Evolutionary conservation across 176 grass and related monocot genomes (phyloP).

Genomic region (Carex cristatella): DNA sequence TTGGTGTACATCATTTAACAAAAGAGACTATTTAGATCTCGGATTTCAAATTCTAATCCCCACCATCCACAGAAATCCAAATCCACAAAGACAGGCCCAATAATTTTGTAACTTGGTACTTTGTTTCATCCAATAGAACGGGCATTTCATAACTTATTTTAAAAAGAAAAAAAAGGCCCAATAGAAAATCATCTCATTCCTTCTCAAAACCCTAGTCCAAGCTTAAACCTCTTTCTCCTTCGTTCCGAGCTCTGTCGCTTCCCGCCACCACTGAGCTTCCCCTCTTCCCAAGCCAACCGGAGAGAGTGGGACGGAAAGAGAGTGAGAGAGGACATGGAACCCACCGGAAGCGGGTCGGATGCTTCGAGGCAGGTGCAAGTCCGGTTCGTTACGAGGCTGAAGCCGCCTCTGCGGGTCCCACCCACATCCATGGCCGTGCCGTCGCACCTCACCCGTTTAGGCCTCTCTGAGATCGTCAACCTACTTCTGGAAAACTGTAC

Average conservation of each 20-base stretch:
- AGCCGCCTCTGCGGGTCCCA: constrained; percentile 37
- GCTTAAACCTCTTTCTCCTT: constrained; percentile 30
- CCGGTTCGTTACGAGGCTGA: constrained; percentile 78
- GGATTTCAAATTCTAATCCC: no score
- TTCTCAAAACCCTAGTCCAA: constrained; percentile 41
- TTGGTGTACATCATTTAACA: no score
- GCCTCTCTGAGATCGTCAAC: constrained; percentile 92
- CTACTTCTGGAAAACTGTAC: constrained; percentile 49
- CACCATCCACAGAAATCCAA: no score
- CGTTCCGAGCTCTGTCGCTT: neutral
- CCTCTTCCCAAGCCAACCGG: neutral
- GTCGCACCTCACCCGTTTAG: constrained; percentile 64
- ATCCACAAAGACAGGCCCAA: no score
- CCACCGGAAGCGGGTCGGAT: constrained; percentile 39
- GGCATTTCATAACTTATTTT: no score
- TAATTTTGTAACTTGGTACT: no score
- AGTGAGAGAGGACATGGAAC: constrained; percentile 5
- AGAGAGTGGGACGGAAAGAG: neutral
- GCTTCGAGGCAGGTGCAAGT: constrained; percentile 67
- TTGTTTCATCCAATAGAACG: no score
- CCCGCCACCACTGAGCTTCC: constrained; percentile 32
- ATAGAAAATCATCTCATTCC: neutral
- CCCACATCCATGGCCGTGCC: constrained; percentile 57
- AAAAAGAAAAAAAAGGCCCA: neutral
- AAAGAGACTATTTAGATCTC: no score